Conservation (phyloP, 2,329 filamentous ascomycete species). For the Raffaelea arxii region DNA sequence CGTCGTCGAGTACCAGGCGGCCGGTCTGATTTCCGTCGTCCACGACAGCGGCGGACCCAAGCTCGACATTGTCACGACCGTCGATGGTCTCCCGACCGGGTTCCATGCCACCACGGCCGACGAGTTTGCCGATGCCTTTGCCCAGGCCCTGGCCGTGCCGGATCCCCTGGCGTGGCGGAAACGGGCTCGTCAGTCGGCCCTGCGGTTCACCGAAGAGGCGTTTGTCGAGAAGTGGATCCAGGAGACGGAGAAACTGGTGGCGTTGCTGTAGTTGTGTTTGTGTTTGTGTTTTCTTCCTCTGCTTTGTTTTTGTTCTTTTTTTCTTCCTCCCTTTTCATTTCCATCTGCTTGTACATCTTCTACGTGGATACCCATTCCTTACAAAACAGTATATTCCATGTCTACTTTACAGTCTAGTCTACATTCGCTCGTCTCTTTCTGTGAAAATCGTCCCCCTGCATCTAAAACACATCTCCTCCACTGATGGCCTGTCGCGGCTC, state of each 20-base stretch:
- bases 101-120: slow-evolving; percentile 73
- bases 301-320: not conserved
- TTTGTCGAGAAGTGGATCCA: slow-evolving; percentile 72
- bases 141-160: slow-evolving; percentile 61
- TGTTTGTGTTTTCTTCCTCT: too few relatives aligned
- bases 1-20: slow-evolving; percentile 95
- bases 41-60: slow-evolving; percentile 91
- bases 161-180: slow-evolving; percentile 66
- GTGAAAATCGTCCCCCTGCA: not conserved
- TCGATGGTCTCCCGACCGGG: slow-evolving; percentile 74
- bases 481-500: slow-evolving; percentile 74
- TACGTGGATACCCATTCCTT: too few relatives aligned
- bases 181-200: slow-evolving; percentile 67
- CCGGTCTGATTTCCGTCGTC: slow-evolving; percentile 84
- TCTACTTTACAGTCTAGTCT: too few relatives aligned
- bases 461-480: slow-evolving; percentile 48
- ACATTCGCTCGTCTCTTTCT: too few relatives aligned
- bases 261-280: slow-evolving; percentile 6
- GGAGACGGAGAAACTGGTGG: slow-evolving; percentile 65
- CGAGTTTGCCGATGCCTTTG: slow-evolving; percentile 75
- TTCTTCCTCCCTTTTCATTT: not conserved
- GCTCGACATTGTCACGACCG: slow-evolving; percentile 77
- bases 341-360: not conserved
- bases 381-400: too few relatives aligned
- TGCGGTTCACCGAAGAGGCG: slow-evolving; percentile 77